Conservation (phyloP, 2,329 filamentous ascomycete genomes). For the Aspergillus hortae region DNA sequence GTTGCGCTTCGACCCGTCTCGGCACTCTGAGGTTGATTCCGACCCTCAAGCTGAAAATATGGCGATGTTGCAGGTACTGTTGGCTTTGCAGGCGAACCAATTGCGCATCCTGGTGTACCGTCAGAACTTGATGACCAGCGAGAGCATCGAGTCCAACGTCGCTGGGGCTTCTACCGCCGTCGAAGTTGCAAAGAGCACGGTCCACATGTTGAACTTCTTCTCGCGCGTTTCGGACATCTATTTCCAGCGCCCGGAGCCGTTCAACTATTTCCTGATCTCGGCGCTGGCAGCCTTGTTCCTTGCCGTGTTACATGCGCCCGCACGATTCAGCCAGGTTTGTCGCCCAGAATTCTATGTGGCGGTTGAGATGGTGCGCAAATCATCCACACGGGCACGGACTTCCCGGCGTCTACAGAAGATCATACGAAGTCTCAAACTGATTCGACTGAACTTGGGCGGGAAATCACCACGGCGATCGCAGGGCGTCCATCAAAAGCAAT, state of each 20-base stretch:
- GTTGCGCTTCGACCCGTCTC: conserved; percentile 35
- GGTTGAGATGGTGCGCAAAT: conserved; percentile 56
- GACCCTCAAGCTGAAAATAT: conserved; percentile 28
- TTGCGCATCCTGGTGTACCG: conserved; percentile 45
- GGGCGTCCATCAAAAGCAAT: background rate
- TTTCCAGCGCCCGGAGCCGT: conserved; percentile 37
- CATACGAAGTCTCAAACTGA: conserved; percentile 55
- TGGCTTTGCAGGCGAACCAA: conserved; percentile 47
- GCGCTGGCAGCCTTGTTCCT: conserved; percentile 41
- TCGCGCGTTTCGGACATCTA: conserved; percentile 37
- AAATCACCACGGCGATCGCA: background rate
- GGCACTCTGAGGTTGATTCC: conserved; percentile 6
- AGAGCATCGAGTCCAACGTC: conserved; percentile 35
- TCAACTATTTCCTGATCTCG: conserved; percentile 43
- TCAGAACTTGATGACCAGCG: conserved; percentile 39
- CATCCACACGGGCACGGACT: conserved; percentile 54
- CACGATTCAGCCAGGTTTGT: conserved; percentile 38
- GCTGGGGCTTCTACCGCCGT: conserved; percentile 40
- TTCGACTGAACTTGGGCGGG: conserved; percentile 49
- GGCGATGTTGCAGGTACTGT: conserved; percentile 41
- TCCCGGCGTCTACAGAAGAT: conserved; percentile 58
- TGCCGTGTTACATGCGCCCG: conserved; percentile 46
- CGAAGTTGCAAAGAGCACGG: conserved; percentile 36
- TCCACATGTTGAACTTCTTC: conserved; percentile 38
- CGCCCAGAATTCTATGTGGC: conserved; percentile 51